phyloP scores from a whole-genome alignment of 352 stramenopile species.

The Aphanomyces stellatus region DNA sequence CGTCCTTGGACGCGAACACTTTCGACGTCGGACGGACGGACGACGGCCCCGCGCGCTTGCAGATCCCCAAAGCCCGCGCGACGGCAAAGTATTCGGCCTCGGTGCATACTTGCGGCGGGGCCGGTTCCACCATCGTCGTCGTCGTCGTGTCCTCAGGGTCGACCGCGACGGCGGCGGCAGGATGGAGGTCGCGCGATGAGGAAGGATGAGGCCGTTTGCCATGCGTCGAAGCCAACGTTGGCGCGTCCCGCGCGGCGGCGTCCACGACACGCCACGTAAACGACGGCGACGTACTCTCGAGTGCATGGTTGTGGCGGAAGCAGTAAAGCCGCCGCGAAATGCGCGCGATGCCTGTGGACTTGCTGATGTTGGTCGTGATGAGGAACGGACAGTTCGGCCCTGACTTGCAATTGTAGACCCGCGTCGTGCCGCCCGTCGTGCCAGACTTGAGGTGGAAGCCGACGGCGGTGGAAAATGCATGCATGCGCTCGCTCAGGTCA shows the following conservation, averaged over 20 bases:
- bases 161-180: background rate
- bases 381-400: background rate
- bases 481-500: background rate
- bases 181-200: background rate
- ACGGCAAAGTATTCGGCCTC: conserved; percentile 3
- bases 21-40: background rate
- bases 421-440: background rate
- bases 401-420: conserved; percentile 5
- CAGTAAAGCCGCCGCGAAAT: background rate
- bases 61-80: background rate
- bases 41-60: background rate
- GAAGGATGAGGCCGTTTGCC: background rate
- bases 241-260: too few species aligned
- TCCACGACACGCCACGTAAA: background rate
- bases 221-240: too few species aligned
- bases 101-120: background rate
- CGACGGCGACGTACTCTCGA: background rate
- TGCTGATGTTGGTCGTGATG: conserved; percentile 7
- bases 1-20: background rate
- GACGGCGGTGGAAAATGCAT: background rate
- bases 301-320: conserved; percentile 10
- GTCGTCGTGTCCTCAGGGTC: background rate
- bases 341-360: conserved; percentile 1
- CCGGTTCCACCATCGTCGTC: background rate
- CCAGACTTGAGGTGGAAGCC: background rate